Conservation (phyloP, 371 early-diverging fungal species). For the Mortierella sp. region DNA sequence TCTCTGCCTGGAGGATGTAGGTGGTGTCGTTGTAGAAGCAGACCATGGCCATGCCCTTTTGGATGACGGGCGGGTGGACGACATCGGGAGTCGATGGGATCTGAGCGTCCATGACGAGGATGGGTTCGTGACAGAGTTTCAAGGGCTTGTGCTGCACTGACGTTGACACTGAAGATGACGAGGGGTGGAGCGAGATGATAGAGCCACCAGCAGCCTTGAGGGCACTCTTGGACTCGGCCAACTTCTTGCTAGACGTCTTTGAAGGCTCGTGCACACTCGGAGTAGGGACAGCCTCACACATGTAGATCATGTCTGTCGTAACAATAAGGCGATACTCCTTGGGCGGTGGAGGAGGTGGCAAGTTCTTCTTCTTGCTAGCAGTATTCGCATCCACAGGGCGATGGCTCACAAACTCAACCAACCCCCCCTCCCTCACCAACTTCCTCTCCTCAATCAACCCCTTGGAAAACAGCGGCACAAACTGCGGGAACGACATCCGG, state of each 20-base stretch:
- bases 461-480: constrained; percentile 18
- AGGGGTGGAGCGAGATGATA: neutral
- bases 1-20: constrained; percentile 45
- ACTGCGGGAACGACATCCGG: constrained; percentile 16
- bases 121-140: constrained; percentile 42
- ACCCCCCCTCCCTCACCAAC: constrained; percentile 22
- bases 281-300: constrained; percentile 27
- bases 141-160: neutral
- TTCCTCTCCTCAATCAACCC: constrained; percentile 13
- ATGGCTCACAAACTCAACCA: constrained; percentile 25
- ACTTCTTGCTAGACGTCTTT: constrained; percentile 15
- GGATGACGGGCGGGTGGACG: constrained; percentile 27
- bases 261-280: neutral
- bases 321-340: constrained; percentile 44
- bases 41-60: constrained; percentile 49
- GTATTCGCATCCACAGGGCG: neutral
- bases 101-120: constrained; percentile 41
- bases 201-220: neutral
- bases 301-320: constrained; percentile 33
- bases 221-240: neutral
- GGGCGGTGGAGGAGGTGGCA: neutral
- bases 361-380: constrained; percentile 24
- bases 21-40: constrained; percentile 50
- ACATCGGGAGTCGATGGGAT: constrained; percentile 49
- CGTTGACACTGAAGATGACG: neutral